Base-by-base conservation (phyloP, 768 basidiomycete genomes). In the Xanthoconium purpureum region DNA sequence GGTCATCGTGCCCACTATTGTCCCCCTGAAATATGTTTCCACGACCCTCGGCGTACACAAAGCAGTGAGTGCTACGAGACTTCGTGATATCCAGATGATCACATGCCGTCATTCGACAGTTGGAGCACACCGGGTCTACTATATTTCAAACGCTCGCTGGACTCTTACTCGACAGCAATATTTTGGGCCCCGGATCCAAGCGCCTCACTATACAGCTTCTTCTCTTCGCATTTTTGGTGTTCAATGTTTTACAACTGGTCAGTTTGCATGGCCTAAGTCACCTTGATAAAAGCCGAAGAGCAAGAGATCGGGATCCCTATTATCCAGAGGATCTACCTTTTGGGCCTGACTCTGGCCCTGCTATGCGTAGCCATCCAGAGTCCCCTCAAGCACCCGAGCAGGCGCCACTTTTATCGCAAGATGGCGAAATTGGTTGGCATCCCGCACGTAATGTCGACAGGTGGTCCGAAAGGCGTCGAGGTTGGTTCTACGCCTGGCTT, bases 31-130 rank as follows among this genome's bases (percentile, higher is more conserved):
- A 66, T 91, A 87, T 67, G 83, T 91, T 44, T 86, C 87, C 2
- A 91, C 90, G 1, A 88, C 87, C 6, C 75, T 91, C 0, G 89
- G 88, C 1, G 83, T 84, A 8, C 88, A 91, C 66, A 91, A 91
- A 68, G 84, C 84, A 66, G 89, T 89, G 72, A 58, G 85, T 72
- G 12, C 17, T 42, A 53, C 37, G 29, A 24, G 50, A 32, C 7
- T 28, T 43, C 9, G 17, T 35, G 6, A 24, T 5, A 43, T 32
- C 12, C 11, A 38, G 29, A 37, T 45, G 28, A 8, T 58, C 20
- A 57, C 20, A 29, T 36, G 0, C 11, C 45, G 9, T 45, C 12
- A 37, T 53, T 43, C 5, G 40, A 42, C 54, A 90, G 88, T 74
- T 91, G 55, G 89, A 91, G 66, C 84, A 88, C 68, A 83, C 84